Base-by-base conservation (phyloP, 2,329 filamentous ascomycete genomes). In the Aspergillus ibericus region DNA sequence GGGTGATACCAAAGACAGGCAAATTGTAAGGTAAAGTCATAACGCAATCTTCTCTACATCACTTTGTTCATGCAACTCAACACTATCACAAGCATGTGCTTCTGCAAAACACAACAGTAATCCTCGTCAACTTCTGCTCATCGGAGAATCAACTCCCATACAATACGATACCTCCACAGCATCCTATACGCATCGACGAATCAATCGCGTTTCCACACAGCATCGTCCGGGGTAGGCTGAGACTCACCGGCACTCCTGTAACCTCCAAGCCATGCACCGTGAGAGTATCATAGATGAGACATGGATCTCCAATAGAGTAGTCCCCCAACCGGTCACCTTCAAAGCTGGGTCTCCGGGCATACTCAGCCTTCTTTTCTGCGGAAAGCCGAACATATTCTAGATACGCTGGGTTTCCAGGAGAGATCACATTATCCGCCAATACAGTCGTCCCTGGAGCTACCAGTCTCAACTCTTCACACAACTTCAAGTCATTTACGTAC, bases 401-500 rank as follows among this genome's bases (percentile, higher is more conserved):
- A 61, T 80, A 81, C 12, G 73, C 68, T 4, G 77, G 78, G 34
- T 76, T 78, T 0, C 78, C 78, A 1, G 77, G 78, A 4, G 63
- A 56, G 25, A 76, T 63, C 27, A 77, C 73, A 60, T 81, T 79
- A 59, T 81, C 78, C 3, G 78, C 78, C 8, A 75, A 69, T 3
- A 79, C 56, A 5, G 75, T 59, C 1, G 69, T 66, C 0, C 89
- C 89, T 1, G 57, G 57, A 0, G 82, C 78, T 0, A 78, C 78
- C 22, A 93, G 70, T 0, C 80, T 82, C 7, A 92, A 76, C 32
- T 89, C 81, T 75, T 93, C 90, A 69, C 87, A 90, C 0, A 92
- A 81, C 75, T 92, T 92, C 59, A 93, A 75, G 67, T 95, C 91
- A 0, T 84, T 82, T 1, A 83, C 83, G 71, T 93, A 93, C 0